phyloP scores from a whole-genome alignment of 306 rosid species.

The Medicago lupulina region DNA sequence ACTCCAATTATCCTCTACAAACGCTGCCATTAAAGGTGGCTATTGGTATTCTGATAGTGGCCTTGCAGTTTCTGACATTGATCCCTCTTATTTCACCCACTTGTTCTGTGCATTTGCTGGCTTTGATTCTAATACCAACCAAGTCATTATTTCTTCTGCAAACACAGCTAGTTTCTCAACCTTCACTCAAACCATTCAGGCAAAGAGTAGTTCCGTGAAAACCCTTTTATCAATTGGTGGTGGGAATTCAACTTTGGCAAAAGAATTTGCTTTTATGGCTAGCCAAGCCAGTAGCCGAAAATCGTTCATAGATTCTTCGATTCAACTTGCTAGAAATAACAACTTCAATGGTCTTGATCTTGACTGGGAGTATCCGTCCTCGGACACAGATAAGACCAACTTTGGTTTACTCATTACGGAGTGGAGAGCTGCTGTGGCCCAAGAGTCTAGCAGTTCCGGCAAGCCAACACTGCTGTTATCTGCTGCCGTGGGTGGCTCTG shows the following conservation, averaged over 20 bases:
- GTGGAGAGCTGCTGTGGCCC: constrained; percentile 46
- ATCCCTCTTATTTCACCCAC: constrained; percentile 39
- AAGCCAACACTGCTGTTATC: constrained; percentile 33
- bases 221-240: constrained; percentile 58
- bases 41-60: constrained; percentile 46
- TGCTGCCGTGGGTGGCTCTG: constrained; percentile 50
- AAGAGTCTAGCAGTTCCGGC: constrained; percentile 41
- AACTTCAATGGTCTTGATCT: constrained; percentile 61
- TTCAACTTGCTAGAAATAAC: constrained; percentile 43
- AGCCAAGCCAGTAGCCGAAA: constrained; percentile 37
- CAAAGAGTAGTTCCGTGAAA: constrained; percentile 49
- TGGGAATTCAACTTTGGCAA: neutral
- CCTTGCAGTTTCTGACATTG: constrained; percentile 42
- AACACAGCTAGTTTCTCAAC: constrained; percentile 40
- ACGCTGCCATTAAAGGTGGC: constrained; percentile 55
- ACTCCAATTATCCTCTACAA: too few species aligned
- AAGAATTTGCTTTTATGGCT: constrained; percentile 39
- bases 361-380: constrained; percentile 51
- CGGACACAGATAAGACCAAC: constrained; percentile 40
- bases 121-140: constrained; percentile 32
- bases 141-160: constrained; percentile 41
- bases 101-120: constrained; percentile 45
- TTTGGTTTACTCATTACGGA: constrained; percentile 48
- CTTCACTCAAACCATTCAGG: constrained; percentile 43
- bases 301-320: constrained; percentile 61